Evolutionary conservation across 2,329 filamentous ascomycete species (phyloP).

Genomic region (Monosporascus sp.): DNA sequence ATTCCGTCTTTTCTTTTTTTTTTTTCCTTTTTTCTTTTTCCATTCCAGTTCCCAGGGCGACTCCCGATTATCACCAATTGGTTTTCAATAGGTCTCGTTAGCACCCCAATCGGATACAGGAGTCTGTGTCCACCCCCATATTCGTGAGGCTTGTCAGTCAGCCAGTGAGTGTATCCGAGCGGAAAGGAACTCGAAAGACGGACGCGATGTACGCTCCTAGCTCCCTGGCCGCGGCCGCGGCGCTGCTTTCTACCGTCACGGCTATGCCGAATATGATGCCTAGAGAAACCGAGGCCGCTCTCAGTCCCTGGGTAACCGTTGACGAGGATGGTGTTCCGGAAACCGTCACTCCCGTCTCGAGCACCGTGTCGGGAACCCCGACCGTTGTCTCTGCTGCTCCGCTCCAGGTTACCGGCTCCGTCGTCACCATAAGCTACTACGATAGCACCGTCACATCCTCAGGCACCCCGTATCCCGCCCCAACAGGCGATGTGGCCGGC

Average conservation of each 20-base stretch:
- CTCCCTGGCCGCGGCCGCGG: constrained; percentile 13
- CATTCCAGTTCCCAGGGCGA: too few species aligned
- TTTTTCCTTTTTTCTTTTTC: too few species aligned
- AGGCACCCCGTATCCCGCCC: constrained; percentile 39
- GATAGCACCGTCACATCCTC: constrained; percentile 30
- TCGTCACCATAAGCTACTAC: constrained; percentile 28
- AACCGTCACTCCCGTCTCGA: constrained; percentile 46
- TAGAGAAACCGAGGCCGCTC: constrained; percentile 25
- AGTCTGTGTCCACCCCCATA: too few species aligned
- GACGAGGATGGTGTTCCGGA: constrained; percentile 40
- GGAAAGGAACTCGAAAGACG: background rate
- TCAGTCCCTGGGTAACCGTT: constrained; percentile 48
- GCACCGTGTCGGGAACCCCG: constrained; percentile 41
- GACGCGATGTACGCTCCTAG: constrained; percentile 14
- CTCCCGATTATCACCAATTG: too few species aligned
- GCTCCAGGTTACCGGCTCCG: constrained; percentile 36
- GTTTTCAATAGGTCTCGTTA: too few species aligned
- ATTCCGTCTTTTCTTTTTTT: too few species aligned
- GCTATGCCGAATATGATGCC: constrained; percentile 20
- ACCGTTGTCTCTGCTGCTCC: constrained; percentile 34
- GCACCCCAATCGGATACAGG: too few species aligned
- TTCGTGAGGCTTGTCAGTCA: too few species aligned
- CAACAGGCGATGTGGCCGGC: constrained; percentile 37
- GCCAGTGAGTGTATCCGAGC: background rate
- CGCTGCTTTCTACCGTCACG: constrained; percentile 19